Evolutionary conservation across 768 basidiomycete species (phyloP), one percentile per base, ranked within the genome.

Genomic region (Psilocybe subaeruginosa): DNA sequence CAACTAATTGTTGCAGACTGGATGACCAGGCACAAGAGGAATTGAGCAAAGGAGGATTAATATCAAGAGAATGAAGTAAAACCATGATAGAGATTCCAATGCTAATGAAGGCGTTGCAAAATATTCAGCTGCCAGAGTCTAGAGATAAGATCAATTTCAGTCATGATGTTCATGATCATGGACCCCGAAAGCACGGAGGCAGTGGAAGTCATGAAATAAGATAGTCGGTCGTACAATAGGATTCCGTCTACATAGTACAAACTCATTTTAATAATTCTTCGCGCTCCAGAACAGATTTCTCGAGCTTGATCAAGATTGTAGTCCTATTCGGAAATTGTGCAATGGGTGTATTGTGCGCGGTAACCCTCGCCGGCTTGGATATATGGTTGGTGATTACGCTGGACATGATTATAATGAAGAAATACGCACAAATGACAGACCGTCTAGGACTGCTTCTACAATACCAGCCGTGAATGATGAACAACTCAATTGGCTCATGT

Each of bases 391-490:
- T 6, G 64, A 45, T 30, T 37, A 4, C 16, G 3, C 31, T 12
- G 30, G 46, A 52, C 48, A 29, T 8, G 56, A 29, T 19, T 23
- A 39, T 48, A 47, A 49, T 49, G 16, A 47, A 17, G 31, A 47
- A 16, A 17, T n/a, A 86, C 94, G 70, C 71, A 97, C 96, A 68
- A 99, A 95, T 60, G 94, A 93, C 27, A 97, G 80, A 1, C 95
- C 95, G 72, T 98, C 96, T 64, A 98, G 80, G 14, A 97, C 93
- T 9, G 96, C 97, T 76, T 99, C 97, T 11, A 99, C 97, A 52
- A 99, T 89, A 1, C 97, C 97, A 9, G 97, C 97, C 0, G 95
- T 94, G 71, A 97, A 92, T 2, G 97, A 98, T n/a, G 95, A 97
- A 70, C 95, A 98, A 68, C 92, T 96, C 41, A 99, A 82, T 69